Conservation (phyloP, 495 filamentous ascomycete species). For the Wilcoxina mikolae region DNA sequence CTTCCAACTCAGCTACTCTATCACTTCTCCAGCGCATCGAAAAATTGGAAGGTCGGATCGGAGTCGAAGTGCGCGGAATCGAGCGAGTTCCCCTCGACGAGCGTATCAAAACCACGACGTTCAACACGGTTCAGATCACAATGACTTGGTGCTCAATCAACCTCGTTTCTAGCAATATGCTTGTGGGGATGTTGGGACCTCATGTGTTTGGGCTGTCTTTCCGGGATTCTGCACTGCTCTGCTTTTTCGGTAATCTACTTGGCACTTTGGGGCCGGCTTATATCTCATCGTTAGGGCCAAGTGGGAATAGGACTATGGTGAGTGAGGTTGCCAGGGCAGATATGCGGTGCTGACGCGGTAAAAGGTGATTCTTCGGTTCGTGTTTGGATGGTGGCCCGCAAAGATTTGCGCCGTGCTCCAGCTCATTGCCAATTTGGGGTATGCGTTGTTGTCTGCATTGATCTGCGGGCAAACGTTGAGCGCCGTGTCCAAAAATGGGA, state of each 20-base stretch:
- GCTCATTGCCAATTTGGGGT: slow-evolving; percentile 56
- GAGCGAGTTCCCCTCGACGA: slow-evolving; percentile 48
- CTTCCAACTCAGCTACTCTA: neutral
- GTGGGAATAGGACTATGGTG: slow-evolving; percentile 58
- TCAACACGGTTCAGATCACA: slow-evolving; percentile 47
- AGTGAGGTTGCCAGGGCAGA: slow-evolving; percentile 12
- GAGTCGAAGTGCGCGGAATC: slow-evolving; percentile 54
- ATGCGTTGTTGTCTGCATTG: slow-evolving; percentile 53
- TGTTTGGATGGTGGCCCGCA: slow-evolving; percentile 69
- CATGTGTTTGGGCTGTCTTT: slow-evolving; percentile 56
- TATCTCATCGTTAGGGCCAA: slow-evolving; percentile 61
- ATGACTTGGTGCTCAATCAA: slow-evolving; percentile 65
- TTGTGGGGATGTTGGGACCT: slow-evolving; percentile 57
- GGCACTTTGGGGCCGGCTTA: slow-evolving; percentile 49
- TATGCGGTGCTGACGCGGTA: neutral
- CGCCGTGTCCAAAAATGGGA: slow-evolving; percentile 47
- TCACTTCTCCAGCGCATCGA: slow-evolving; percentile 1
- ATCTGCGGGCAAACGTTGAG: slow-evolving; percentile 62
- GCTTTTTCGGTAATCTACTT: slow-evolving; percentile 47
- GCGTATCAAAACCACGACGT: slow-evolving; percentile 41
- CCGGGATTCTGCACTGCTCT: slow-evolving; percentile 48
- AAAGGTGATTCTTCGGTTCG: slow-evolving; percentile 53
- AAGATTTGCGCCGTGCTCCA: slow-evolving; percentile 60
- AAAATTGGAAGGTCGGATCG: slow-evolving; percentile 31
- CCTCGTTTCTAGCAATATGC: slow-evolving; percentile 60